phyloP scores from a whole-genome alignment of 2,329 filamentous ascomycete species.

The Pseudopyricularia cyperi region DNA sequence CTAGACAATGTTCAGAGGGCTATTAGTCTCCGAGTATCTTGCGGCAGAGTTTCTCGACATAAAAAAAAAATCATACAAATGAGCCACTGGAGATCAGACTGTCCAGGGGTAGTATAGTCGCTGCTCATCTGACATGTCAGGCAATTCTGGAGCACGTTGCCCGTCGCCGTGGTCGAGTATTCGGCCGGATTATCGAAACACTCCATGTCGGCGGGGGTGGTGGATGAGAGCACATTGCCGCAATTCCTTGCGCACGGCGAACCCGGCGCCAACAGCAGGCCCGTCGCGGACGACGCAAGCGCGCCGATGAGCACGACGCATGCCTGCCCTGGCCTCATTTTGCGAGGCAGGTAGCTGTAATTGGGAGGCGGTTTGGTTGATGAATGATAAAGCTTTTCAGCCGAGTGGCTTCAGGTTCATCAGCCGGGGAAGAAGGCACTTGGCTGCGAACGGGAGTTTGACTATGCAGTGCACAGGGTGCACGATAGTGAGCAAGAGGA shows the following conservation, averaged over 20 bases:
- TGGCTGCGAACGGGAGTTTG: background rate
- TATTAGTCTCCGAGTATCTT: background rate
- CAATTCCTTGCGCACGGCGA: constrained; percentile 38
- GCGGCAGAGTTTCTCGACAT: too few species aligned
- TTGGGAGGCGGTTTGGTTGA: background rate
- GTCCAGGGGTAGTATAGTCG: constrained; percentile 23
- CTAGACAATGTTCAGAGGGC: constrained; percentile 17
- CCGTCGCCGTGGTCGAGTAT: constrained; percentile 23
- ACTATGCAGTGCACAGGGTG: background rate
- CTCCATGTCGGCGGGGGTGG: constrained; percentile 31
- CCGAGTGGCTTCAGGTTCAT: background rate
- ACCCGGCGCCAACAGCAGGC: constrained; percentile 27
- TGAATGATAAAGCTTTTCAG: background rate
- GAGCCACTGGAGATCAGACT: constrained; percentile 39
- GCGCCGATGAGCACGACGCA: constrained; percentile 8
- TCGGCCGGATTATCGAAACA: constrained; percentile 24
- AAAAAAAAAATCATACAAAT: constrained; percentile 28
- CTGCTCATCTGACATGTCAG: constrained; percentile 39
- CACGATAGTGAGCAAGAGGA: background rate
- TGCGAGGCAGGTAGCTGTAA: background rate
- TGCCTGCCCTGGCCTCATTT: background rate
- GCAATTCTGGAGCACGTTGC: constrained; percentile 38
- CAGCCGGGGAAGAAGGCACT: background rate
- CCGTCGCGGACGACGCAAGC: constrained; percentile 9
- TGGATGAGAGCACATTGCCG: constrained; percentile 37